Evolutionary conservation across 139 green algal species (phyloP), one percentile per base, ranked within the genome.

Genomic region (Deuterostichococcus epilithicus): DNA sequence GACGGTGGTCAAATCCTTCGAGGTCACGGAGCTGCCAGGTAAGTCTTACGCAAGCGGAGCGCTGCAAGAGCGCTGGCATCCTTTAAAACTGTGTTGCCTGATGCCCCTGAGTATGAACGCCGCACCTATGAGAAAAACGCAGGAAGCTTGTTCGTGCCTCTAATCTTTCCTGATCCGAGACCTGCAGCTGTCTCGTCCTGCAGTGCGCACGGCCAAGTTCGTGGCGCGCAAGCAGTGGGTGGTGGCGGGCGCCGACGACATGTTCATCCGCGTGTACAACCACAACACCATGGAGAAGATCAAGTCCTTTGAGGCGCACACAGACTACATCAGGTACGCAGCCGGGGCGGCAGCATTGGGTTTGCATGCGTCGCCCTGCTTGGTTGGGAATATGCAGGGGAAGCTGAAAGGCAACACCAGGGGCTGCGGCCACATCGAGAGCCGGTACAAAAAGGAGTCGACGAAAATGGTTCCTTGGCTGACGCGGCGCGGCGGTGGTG

Each of bases 251-350:
- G 86, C 93, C 1, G 96, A 99, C 71, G 96, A 99, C 87, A 98
- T 99, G 95, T 90, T 94, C 71, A 89, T 99, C 32, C 90, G 96
- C 0, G 96, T 99, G 45, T 99, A 96, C 89, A 99, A 99, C 83
- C 99, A 99, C 88, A 99, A 99, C 88, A 99, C 96, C 3, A 97
- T 96, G 91, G 95, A 98, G 82, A 96, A 97, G 78, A 90, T 99
- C 33, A 95, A 97, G 78, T 87, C 88, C 33, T 99, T 98, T 83
- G 96, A 99, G 86, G 96, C 96, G 13, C 96, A 99, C 85, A 94
- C 89, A 1, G 96, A 99, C 81, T 99, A 99, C 90, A 99, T 99
- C 81, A 86, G 95, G 79, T 96, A 70, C 44, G 32, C 74, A 38
- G 32, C 3, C 1, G 42, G 8, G 42, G 13, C 13, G 42, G 13